Evolutionary conservation across 2,329 filamentous ascomycete species (phyloP).

Genomic region (Arthrobotrys conoides): DNA sequence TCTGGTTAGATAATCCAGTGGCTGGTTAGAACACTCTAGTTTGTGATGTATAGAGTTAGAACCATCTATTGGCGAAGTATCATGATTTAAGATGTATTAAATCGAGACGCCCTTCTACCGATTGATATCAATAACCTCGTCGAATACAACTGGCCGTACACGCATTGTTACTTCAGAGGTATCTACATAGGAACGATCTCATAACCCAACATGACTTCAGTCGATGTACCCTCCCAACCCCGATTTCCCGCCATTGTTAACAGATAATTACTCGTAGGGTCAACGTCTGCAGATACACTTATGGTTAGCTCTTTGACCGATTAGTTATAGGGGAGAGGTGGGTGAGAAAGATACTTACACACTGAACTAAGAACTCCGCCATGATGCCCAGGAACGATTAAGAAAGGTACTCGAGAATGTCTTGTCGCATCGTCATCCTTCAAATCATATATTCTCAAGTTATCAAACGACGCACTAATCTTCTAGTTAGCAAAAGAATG

Average conservation of each 20-base stretch:
- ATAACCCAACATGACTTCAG: slow-evolving; percentile 93
- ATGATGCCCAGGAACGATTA: slow-evolving; percentile 90
- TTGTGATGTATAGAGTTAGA: not conserved
- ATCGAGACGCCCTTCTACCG: not conserved
- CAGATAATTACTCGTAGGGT: slow-evolving; percentile 90
- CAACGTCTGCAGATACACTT: slow-evolving; percentile 70
- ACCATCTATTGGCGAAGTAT: not conserved
- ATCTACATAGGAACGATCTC: slow-evolving; percentile 75
- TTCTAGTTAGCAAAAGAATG: slow-evolving; percentile 10
- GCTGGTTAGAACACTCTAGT: too few relatives aligned
- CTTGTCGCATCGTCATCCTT: slow-evolving; percentile 76
- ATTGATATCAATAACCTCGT: not conserved
- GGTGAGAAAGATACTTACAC: slow-evolving; percentile 58
- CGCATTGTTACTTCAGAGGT: not conserved
- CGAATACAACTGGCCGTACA: not conserved
- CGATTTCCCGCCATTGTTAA: slow-evolving; percentile 90
- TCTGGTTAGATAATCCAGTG: too few relatives aligned
- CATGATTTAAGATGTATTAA: not conserved
- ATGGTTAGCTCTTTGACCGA: not conserved
- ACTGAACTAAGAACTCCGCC: slow-evolving; percentile 64
- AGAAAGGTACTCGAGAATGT: slow-evolving; percentile 87
- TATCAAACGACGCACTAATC: slow-evolving; percentile 60
- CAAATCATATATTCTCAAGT: slow-evolving; percentile 88
- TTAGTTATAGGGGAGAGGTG: not conserved
- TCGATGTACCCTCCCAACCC: slow-evolving; percentile 92